Evolutionary conservation across 2,329 filamentous ascomycete genomes (phyloP).

Genomic region (Clarireedia monteithiana): DNA sequence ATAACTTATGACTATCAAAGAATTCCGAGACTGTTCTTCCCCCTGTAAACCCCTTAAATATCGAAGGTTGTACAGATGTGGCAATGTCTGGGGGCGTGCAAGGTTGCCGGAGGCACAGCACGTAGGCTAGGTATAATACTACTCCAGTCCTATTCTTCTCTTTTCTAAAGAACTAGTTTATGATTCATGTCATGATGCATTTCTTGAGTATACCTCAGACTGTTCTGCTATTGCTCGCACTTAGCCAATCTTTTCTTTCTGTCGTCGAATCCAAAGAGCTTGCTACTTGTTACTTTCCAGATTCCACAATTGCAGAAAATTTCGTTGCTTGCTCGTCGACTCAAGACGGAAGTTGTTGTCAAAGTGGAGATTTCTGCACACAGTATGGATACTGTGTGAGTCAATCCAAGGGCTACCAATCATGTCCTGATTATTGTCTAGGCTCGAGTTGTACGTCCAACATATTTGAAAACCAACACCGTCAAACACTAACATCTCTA

Average conservation of each 20-base stretch:
- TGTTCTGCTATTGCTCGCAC: not conserved
- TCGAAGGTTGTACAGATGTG: not conserved
- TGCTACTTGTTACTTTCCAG: constrained; percentile 11
- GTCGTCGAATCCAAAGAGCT: not conserved
- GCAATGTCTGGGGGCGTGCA: not conserved
- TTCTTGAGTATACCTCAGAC: not conserved
- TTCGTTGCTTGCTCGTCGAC: constrained; percentile 13
- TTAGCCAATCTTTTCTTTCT: not conserved
- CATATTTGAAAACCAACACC: not conserved
- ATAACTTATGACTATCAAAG: no score
- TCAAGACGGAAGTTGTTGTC: constrained; percentile 13
- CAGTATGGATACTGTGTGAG: constrained; percentile 13
- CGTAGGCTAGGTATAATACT: no score
- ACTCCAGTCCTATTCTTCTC: not conserved
- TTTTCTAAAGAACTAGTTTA: not conserved
- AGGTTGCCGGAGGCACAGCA: not conserved
- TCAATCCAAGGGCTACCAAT: constrained; percentile 14
- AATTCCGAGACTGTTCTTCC: not conserved
- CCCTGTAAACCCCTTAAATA: not conserved
- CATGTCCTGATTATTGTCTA: constrained; percentile 16
- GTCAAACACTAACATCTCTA: not conserved
- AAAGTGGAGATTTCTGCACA: constrained; percentile 12
- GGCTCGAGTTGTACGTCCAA: constrained; percentile 1
- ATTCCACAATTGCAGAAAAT: constrained; percentile 6
- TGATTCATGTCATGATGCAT: not conserved